Evolutionary conservation across 2,329 filamentous ascomycete species (phyloP).

Genomic region (Cercospora sp.): DNA sequence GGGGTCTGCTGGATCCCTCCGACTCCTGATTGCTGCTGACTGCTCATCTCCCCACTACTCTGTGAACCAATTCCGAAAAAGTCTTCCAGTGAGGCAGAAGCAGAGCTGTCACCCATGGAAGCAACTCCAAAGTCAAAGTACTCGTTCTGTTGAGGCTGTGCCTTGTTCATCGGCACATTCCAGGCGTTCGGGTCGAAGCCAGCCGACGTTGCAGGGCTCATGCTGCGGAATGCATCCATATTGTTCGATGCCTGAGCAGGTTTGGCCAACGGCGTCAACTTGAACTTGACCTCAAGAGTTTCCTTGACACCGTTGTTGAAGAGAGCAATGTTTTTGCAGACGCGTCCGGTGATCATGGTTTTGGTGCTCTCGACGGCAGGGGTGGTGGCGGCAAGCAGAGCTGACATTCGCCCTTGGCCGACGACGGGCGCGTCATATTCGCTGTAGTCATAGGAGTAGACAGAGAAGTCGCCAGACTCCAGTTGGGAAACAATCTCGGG

Average conservation of each 20-base stretch:
- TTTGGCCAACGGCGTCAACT: conserved; percentile 74
- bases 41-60: conserved; percentile 24
- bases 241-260: conserved; percentile 60
- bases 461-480: conserved; percentile 77
- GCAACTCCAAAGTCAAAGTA: conserved; percentile 33
- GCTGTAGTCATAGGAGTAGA: conserved; percentile 96
- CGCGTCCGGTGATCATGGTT: conserved; percentile 79
- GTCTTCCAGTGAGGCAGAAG: conserved; percentile 33
- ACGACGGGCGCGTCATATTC: conserved; percentile 91
- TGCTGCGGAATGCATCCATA: conserved; percentile 59
- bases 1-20: conserved; percentile 38
- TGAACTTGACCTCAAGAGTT: conserved; percentile 89
- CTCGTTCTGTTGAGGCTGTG: conserved; percentile 43
- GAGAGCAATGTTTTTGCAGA: conserved; percentile 81
- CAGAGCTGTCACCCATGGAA: conserved; percentile 24
- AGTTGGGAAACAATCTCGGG: conserved; percentile 78
- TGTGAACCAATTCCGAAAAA: conserved; percentile 34
- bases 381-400: conserved; percentile 67
- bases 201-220: conserved; percentile 58
- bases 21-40: conserved; percentile 27
- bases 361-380: conserved; percentile 62
- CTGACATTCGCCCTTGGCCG: conserved; percentile 92
- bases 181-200: conserved; percentile 73
- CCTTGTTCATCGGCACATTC: conserved; percentile 62
- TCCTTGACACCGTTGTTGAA: conserved; percentile 82